These are phyloP conservation scores for Iris pallida DNA, from an alignment of 116 monocot species.

Conservation along the genomic window DNA sequence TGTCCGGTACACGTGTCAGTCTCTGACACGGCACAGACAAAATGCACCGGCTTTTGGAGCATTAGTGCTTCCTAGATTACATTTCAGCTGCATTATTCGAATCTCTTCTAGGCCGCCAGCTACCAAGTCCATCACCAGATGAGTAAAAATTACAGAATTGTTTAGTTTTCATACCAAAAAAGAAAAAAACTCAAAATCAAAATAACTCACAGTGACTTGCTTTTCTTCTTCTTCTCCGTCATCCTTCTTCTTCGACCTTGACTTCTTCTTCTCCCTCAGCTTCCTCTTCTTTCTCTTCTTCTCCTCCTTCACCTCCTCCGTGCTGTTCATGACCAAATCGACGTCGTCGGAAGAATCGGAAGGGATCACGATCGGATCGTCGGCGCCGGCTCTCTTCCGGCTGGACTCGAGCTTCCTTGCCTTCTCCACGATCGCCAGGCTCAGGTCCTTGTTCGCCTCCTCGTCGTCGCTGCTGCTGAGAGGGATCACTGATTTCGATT, in stretches of 20 bases:
- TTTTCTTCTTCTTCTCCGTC: constrained; percentile 8
- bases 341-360: constrained; percentile 25
- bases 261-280: neutral
- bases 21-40: too few species aligned
- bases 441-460: constrained; percentile 70
- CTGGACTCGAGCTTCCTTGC: constrained; percentile 20
- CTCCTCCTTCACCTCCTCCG: neutral
- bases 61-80: too few species aligned
- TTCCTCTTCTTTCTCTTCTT: constrained; percentile 18
- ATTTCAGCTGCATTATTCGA: too few species aligned
- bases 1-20: too few species aligned
- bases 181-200: neutral
- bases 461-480: constrained; percentile 67
- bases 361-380: neutral
- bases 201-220: constrained; percentile 7
- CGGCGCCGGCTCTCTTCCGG: constrained; percentile 6
- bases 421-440: constrained; percentile 46
- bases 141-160: too few species aligned
- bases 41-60: too few species aligned
- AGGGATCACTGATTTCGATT: constrained; percentile 10
- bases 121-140: too few species aligned
- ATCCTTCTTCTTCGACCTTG: constrained; percentile 10
- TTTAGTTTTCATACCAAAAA: too few species aligned
- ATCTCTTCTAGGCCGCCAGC: too few species aligned
- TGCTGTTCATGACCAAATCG: constrained; percentile 6